Conservation (phyloP, 2,329 filamentous ascomycete species). For the Diaporthe aspalathi region DNA sequence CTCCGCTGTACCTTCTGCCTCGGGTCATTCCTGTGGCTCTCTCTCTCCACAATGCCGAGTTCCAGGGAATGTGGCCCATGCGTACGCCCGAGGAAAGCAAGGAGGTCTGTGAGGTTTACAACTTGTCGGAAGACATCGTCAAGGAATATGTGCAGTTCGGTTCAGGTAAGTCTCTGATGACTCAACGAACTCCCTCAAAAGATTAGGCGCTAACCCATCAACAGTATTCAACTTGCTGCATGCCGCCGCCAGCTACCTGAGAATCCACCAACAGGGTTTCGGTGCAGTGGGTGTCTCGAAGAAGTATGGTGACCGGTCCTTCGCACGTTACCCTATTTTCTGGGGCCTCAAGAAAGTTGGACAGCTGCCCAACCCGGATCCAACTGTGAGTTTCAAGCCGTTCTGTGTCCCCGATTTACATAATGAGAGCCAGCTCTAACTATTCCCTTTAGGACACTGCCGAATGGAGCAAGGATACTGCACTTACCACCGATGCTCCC, state of each 20-base stretch:
- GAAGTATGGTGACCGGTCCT: slow-evolving; percentile 75
- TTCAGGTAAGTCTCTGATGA: slow-evolving; percentile 49
- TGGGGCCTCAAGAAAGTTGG: slow-evolving; percentile 74
- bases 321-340: slow-evolving; percentile 75
- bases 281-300: slow-evolving; percentile 76
- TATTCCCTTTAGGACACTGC: slow-evolving; percentile 59
- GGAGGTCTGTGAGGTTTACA: slow-evolving; percentile 73
- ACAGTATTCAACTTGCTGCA: slow-evolving; percentile 74
- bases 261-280: slow-evolving; percentile 75
- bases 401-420: too few species aligned
- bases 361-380: slow-evolving; percentile 74
- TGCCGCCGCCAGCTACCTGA: slow-evolving; percentile 73
- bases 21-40: slow-evolving; percentile 68
- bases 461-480: slow-evolving; percentile 65
- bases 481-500: slow-evolving; percentile 50
- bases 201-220: slow-evolving; percentile 65
- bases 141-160: slow-evolving; percentile 73
- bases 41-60: slow-evolving; percentile 75
- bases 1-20: slow-evolving; percentile 73
- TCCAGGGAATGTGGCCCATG: slow-evolving; percentile 76
- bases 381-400: slow-evolving; percentile 50
- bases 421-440: background rate
- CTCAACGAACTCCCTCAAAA: slow-evolving; percentile 63
- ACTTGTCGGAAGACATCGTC: slow-evolving; percentile 65
- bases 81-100: slow-evolving; percentile 68